Conservation (phyloP, 352 stramenopile genomes). For the Phytophthora tubulina region DNA sequence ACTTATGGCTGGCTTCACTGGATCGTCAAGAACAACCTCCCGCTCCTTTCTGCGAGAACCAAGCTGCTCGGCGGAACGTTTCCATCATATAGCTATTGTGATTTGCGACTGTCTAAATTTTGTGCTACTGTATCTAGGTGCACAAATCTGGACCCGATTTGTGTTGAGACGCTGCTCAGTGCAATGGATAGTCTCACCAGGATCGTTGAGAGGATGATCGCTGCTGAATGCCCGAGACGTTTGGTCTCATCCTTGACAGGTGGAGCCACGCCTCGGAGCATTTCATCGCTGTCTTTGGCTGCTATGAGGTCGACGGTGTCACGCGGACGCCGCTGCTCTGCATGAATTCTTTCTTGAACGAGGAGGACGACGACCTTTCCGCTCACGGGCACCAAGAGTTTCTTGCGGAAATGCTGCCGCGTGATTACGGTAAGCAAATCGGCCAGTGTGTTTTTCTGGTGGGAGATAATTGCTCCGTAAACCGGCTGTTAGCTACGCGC, state of each 20-base stretch:
- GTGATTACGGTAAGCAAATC: slow-evolving; percentile 9
- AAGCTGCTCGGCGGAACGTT: slow-evolving; percentile 2
- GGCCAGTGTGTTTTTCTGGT: neutral
- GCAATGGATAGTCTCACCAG: neutral
- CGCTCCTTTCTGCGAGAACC: slow-evolving; percentile 10
- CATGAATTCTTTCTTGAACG: neutral
- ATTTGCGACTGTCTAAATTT: neutral
- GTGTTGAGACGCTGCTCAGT: neutral
- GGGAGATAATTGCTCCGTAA: slow-evolving; percentile 2
- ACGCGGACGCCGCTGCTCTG: neutral
- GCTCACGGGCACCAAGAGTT: neutral
- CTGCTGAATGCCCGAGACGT: neutral
- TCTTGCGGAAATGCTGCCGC: slow-evolving; percentile 6
- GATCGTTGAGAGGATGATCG: slow-evolving; percentile 5
- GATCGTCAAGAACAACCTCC: slow-evolving; percentile 12
- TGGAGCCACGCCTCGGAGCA: slow-evolving; percentile 17
- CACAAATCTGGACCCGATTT: neutral
- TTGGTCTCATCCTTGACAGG: neutral
- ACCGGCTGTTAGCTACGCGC: neutral
- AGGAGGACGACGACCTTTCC: neutral
- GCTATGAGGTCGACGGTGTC: slow-evolving; percentile 3
- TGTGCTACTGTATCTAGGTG: neutral
- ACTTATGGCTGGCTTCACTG: slow-evolving; percentile 3
- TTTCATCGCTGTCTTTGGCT: slow-evolving; percentile 19
- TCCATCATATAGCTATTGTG: neutral